phyloP scores from a whole-genome alignment of 768 basidiomycete species.

The Mycena rosella region DNA sequence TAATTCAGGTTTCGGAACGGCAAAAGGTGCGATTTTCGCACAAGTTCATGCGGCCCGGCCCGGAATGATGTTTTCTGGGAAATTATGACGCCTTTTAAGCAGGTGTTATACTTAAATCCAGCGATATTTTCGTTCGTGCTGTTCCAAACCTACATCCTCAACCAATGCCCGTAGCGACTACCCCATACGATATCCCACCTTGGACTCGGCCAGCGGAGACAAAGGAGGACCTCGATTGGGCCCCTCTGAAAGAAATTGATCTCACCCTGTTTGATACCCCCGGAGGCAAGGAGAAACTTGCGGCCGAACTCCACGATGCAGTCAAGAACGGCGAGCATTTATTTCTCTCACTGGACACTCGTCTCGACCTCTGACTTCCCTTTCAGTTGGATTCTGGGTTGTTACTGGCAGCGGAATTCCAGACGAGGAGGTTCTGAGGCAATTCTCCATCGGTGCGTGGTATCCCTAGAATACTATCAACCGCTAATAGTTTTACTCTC shows the following conservation, averaged over 20 bases:
- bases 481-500: not conserved
- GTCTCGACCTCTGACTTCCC: not conserved
- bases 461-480: too few relatives aligned
- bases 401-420: constrained; percentile 54
- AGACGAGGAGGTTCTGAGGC: constrained; percentile 51
- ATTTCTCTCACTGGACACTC: not conserved
- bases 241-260: constrained; percentile 54
- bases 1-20: too few relatives aligned
- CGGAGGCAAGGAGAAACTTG: constrained; percentile 49
- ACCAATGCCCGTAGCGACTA: constrained; percentile 22
- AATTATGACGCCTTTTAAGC: constrained; percentile 17
- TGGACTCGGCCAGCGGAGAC: constrained; percentile 42
- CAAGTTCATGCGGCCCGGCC: constrained; percentile 1
- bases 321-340: constrained; percentile 48
- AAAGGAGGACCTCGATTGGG: constrained; percentile 47
- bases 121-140: not conserved
- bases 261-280: constrained; percentile 48
- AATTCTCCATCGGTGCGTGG: constrained; percentile 49
- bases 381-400: constrained; percentile 52
- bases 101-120: not conserved
- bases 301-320: constrained; percentile 51
- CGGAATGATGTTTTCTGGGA: not conserved
- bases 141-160: not conserved
- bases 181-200: constrained; percentile 20
- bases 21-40: too few relatives aligned